Percentiles rank a stretch among this genome's conserved stretches.
Evolutionary conservation across 495 filamentous ascomycete genomes (phyloP).

Genomic region (Penicillium fimorum): DNA sequence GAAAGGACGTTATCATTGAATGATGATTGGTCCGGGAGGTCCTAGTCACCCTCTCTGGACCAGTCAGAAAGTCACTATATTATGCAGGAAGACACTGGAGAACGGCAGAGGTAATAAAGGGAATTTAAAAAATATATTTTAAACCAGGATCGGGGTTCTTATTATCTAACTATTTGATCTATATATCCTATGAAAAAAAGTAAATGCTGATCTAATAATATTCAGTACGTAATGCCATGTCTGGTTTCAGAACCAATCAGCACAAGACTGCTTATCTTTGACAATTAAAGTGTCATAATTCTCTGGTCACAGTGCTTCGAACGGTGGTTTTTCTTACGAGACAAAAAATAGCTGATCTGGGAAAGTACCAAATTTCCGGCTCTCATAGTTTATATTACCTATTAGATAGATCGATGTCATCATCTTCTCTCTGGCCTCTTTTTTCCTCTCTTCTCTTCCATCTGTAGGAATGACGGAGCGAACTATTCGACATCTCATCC

Average conservation of each 20-base stretch:
- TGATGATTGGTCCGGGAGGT: conserved; percentile 18
- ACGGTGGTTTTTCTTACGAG: conserved; percentile 26
- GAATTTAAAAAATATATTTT: background rate
- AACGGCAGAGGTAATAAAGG: background rate
- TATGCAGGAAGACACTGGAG: background rate
- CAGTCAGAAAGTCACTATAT: background rate
- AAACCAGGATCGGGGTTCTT: background rate
- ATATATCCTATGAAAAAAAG: background rate
- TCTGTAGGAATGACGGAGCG: conserved; percentile 35
- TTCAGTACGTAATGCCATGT: conserved; percentile 29
- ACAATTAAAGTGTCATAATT: conserved; percentile 29
- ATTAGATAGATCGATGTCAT: conserved; percentile 19
- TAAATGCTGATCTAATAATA: conserved; percentile 9
- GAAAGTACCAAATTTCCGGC: background rate
- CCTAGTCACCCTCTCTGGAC: background rate
- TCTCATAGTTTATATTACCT: background rate
- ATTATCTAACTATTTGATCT: conserved; percentile 11
- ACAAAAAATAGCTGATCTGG: conserved; percentile 27
- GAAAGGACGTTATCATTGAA: conserved; percentile 16
- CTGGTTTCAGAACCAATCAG: conserved; percentile 24
- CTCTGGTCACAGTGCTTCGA: background rate
- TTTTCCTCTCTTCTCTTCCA: conserved; percentile 3
- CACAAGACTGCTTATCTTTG: conserved; percentile 23
- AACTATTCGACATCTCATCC: conserved; percentile 32
- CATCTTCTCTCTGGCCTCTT: conserved; percentile 1